Evolutionary conservation across 306 rosid genomes (phyloP).

Genomic region (Rosa multiflora): DNA sequence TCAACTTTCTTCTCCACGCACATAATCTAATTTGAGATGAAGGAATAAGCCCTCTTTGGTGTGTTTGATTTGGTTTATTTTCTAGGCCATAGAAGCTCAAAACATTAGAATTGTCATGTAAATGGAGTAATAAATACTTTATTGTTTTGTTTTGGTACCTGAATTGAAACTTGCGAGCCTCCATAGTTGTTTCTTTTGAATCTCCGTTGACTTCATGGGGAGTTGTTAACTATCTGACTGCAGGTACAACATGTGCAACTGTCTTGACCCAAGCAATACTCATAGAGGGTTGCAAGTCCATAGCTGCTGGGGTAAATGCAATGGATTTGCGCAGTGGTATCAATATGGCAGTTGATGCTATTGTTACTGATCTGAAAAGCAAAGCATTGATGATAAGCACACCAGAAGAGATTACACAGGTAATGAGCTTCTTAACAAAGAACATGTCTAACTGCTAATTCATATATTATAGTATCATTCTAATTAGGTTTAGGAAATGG

Average conservation of each 20-base stretch:
- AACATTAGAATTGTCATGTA: not conserved
- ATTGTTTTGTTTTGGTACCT: not conserved
- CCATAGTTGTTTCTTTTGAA: not conserved
- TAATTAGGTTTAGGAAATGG: too few species aligned
- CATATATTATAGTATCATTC: too few species aligned
- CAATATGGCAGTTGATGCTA: slow-evolving; percentile 84
- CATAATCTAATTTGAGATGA: not conserved
- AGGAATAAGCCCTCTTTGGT: not conserved
- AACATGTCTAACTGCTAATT: too few species aligned
- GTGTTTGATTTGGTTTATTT: not conserved
- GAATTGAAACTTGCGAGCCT: not conserved
- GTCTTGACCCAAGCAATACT: slow-evolving; percentile 94
- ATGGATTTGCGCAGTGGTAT: slow-evolving; percentile 92
- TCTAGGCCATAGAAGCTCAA: not conserved
- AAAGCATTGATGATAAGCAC: slow-evolving; percentile 88
- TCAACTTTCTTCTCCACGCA: not conserved
- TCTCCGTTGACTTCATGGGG: slow-evolving; percentile 11
- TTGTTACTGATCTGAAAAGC: slow-evolving; percentile 73
- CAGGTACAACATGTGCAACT: slow-evolving; percentile 98
- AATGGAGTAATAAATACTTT: not conserved
- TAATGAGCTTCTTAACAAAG: slow-evolving; percentile 36
- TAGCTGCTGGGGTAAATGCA: slow-evolving; percentile 89
- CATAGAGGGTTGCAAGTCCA: slow-evolving; percentile 82
- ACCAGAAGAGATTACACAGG: slow-evolving; percentile 93
- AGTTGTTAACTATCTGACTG: slow-evolving; percentile 29